A percentile compares a stretch with the other conserved stretches of the same genome.
These are phyloP conservation scores for Fraxinus pennsylvanica DNA, from an alignment of 257 asterid species.

Conservation along the genomic window DNA sequence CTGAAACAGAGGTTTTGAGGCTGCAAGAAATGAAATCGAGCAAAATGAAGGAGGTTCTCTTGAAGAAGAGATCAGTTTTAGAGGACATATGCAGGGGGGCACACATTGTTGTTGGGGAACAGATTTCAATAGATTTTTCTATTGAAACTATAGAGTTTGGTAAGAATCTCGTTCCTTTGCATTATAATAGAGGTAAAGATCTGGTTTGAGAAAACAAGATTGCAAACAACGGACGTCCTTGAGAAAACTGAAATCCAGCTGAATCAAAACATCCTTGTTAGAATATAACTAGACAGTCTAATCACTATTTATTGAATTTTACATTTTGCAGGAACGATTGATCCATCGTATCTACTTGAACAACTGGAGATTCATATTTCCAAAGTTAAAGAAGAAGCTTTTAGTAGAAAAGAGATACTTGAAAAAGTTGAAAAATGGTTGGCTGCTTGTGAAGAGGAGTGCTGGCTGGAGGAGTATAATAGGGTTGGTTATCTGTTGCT, in stretches of 20 bases:
- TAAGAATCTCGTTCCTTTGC: slow-evolving; percentile 18
- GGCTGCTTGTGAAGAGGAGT: slow-evolving; percentile 83
- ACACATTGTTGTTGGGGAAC: slow-evolving; percentile 66
- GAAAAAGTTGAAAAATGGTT: slow-evolving; percentile 90
- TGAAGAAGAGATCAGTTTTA: slow-evolving; percentile 59
- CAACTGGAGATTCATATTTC: slow-evolving; percentile 67
- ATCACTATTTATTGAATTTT: background rate
- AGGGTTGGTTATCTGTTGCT: slow-evolving; percentile 57
- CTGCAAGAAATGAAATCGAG: slow-evolving; percentile 67
- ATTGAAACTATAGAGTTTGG: slow-evolving; percentile 76
- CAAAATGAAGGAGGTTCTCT: slow-evolving; percentile 78
- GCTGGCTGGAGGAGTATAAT: slow-evolving; percentile 95
- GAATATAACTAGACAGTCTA: slow-evolving; percentile 1
- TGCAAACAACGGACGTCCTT: background rate
- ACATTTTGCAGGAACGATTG: slow-evolving; percentile 55
- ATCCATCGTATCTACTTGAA: slow-evolving; percentile 65
- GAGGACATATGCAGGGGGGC: slow-evolving; percentile 72
- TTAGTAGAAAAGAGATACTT: slow-evolving; percentile 78
- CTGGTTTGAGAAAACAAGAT: background rate
- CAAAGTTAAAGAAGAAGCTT: slow-evolving; percentile 71
- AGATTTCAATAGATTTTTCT: slow-evolving; percentile 42
- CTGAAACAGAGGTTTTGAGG: slow-evolving; percentile 72
- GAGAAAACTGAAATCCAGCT: background rate
- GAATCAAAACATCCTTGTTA: background rate
- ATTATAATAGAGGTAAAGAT: background rate